Base-by-base conservation (phyloP, 257 asterid species). In the Jaltomata sinuosa region DNA sequence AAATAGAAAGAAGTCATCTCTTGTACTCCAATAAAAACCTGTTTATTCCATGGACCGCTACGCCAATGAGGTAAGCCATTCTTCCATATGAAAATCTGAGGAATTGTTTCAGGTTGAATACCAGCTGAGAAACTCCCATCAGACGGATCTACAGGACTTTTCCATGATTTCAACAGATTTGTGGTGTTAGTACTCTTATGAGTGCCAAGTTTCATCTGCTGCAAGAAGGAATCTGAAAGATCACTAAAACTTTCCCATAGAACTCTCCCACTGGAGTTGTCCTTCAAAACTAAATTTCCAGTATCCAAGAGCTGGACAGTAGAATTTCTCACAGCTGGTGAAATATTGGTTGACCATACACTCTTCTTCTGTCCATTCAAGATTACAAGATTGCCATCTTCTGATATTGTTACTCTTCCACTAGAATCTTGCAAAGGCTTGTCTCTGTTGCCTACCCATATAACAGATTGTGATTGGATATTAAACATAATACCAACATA, bases 391-490 rank as follows among this genome's bases (percentile, higher is more conserved):
- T 89, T 84, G 2, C 97, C 95, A 19, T 85, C 89, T 38, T 85
- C 34, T 36, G 88, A 83, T 27, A 93, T 87, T 7, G 91, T 84
- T n/a, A 91, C 6, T 11, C 81, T 61, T 61, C 92, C 92, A 3
- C 64, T 49, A 2, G 90, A 45, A 79, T 92, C 93, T 53, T 76
- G 79, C 59, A 91, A 76, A 47, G 94, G 92, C 21, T 11, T 42
- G 31, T 89, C 90, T 34, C 92, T 91, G 71, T 93, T 93, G 4
- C 94, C 97, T 54, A 92, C 92, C 94, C 95, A 93, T 11, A 90
- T 71, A 79, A 80, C 55, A 15, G 93, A 68, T 22, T n/a, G 25
- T 4, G 64, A 67, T 79, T 86, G 86, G 55, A 61, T 18, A 45
- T 86, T 80, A 84, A 68, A 88, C 91, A 84, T 82, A 81, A 89